These are phyloP conservation scores for Yueomyces sp. DNA, from an alignment of 805 yeast species.

Conservation along the genomic window DNA sequence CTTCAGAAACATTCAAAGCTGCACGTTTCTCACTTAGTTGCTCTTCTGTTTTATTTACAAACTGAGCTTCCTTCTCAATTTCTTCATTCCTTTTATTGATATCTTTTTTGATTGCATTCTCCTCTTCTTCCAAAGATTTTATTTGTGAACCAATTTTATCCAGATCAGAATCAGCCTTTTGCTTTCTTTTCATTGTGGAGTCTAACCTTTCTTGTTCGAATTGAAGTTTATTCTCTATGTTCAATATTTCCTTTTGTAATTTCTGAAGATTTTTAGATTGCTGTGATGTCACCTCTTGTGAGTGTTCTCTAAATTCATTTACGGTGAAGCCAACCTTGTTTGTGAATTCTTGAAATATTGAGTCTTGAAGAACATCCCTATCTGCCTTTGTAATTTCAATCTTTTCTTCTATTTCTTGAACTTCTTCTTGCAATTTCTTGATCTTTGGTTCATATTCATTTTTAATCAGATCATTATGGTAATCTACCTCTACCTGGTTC, in stretches of 20 bases:
- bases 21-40: constrained; percentile 21
- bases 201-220: constrained; percentile 51
- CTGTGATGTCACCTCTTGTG: constrained; percentile 43
- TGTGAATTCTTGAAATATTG: constrained; percentile 10
- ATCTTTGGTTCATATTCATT: constrained; percentile 20
- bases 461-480: constrained; percentile 27
- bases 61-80: constrained; percentile 26
- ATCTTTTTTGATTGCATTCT: constrained; percentile 19
- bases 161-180: constrained; percentile 28
- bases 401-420: constrained; percentile 11
- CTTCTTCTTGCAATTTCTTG: constrained; percentile 12
- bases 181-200: constrained; percentile 38
- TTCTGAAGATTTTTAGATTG: constrained; percentile 50
- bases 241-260: constrained; percentile 45
- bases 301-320: constrained; percentile 55
- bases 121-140: constrained; percentile 22
- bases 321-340: constrained; percentile 35
- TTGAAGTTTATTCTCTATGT: constrained; percentile 43
- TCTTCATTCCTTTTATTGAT: constrained; percentile 30
- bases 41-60: constrained; percentile 24
- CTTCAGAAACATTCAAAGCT: constrained; percentile 34
- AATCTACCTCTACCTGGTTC: constrained; percentile 35
- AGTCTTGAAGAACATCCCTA: constrained; percentile 28
- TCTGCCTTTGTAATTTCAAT: constrained; percentile 18
- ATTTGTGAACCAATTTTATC: constrained; percentile 25